Base-by-base conservation (phyloP, 495 filamentous ascomycete genomes). In the Penicillium robsamsonii region DNA sequence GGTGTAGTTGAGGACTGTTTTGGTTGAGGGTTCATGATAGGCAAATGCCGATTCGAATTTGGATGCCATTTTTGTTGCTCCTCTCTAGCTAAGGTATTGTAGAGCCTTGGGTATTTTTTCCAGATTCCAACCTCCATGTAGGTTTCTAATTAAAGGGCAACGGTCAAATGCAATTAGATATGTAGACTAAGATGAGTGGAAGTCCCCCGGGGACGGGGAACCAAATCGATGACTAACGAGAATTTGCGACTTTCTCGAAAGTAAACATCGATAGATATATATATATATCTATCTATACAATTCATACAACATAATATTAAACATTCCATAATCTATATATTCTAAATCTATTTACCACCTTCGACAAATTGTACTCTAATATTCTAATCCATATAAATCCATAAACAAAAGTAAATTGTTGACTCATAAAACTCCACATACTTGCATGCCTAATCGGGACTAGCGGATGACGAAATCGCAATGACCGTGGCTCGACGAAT, bases 11-110 rank as follows among this genome's bases (percentile, higher is more conserved):
- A 92, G 79, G 30, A 91, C 78, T 4, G 74, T 78, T 20, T 69
- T 42, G 15, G 88, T 82, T 5, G 72, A 58, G 0, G 85, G 84
- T 52, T 89, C 84, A 45, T 84, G 74, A 65, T 89, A 90, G 9
- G 80, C 68, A 10, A 84, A 64, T 11, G 70, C 63, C 5, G 69
- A 63, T 24, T 62, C 59, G 20, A 49, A 42, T 35, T 24, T 18
- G 0, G 27, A 31, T 18, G 25, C 12, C 49, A 51, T 51, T 42
- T 29, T 42, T 25, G n/a, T 9, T 4, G 24, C 17, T 43, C 41
- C 11, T 31, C 35, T 50, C 35, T 40, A 10, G 48, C 20, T 30
- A 41, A 7, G n/a, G 13, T n/a, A 17, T 20, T 38, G 45, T 17
- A 15, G 15, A 24, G 20, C 3, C 35, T 37, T 3, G 13, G 3